These are phyloP conservation scores for Harringtonia lauricola DNA, from an alignment of 2,329 filamentous ascomycete species.

Conservation along the genomic window DNA sequence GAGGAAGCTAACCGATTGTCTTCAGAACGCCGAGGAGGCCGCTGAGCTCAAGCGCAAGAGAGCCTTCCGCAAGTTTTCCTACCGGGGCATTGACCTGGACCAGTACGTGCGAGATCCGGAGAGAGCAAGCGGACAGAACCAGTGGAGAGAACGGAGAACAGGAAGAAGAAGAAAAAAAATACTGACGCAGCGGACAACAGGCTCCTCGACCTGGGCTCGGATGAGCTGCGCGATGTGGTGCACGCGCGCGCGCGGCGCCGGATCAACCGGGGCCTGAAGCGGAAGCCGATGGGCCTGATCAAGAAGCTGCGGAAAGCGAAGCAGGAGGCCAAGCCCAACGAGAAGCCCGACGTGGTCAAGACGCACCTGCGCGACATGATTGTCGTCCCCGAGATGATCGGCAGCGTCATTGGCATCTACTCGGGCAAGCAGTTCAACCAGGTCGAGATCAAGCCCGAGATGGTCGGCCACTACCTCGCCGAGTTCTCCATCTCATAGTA, in stretches of 20 bases:
- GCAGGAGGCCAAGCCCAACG: conserved; percentile 97
- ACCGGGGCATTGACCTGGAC: conserved; percentile 98
- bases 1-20: background rate
- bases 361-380: conserved; percentile 99
- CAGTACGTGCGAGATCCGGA: conserved; percentile 64
- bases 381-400: conserved; percentile 99
- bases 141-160: background rate
- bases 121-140: too few relatives aligned
- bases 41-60: conserved; percentile 99
- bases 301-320: conserved; percentile 99
- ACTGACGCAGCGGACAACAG: conserved; percentile 32
- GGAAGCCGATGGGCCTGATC: conserved; percentile 99
- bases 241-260: conserved; percentile 96
- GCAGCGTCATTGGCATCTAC: conserved; percentile 97
- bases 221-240: conserved; percentile 98
- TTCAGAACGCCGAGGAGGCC: conserved; percentile 90
- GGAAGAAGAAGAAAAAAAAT: background rate
- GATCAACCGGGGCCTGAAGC: conserved; percentile 99
- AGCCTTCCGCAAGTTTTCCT: conserved; percentile 99
- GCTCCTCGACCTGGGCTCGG: conserved; percentile 96
- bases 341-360: conserved; percentile 99
- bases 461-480: conserved; percentile 98
- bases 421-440: conserved; percentile 99
- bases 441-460: conserved; percentile 99
- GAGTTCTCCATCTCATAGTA: conserved; percentile 99